These are phyloP conservation scores for Galerina sulciceps DNA, from an alignment of 768 basidiomycete genomes.

Conservation along the genomic window DNA sequence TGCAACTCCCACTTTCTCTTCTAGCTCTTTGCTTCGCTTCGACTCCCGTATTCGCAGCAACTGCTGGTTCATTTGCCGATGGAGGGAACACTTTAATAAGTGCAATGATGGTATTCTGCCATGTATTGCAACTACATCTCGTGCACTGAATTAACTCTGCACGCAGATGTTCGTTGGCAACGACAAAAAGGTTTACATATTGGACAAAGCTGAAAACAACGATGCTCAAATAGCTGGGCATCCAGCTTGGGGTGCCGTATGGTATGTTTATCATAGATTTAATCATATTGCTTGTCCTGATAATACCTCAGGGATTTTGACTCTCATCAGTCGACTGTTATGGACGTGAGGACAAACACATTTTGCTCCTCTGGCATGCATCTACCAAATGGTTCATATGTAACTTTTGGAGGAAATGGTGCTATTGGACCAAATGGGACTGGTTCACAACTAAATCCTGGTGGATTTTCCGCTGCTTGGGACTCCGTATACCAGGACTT, in stretches of 20 bases:
- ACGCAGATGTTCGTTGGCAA: slow-evolving; percentile 81
- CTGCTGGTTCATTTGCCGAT: slow-evolving; percentile 48
- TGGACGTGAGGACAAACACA: slow-evolving; percentile 75
- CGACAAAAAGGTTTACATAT: slow-evolving; percentile 79
- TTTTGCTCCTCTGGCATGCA: slow-evolving; percentile 88
- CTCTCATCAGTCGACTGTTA: slow-evolving; percentile 58
- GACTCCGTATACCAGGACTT: slow-evolving; percentile 78
- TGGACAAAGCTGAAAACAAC: slow-evolving; percentile 92
- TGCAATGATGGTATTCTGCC: slow-evolving; percentile 50
- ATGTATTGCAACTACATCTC: slow-evolving; percentile 1
- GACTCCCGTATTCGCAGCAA: slow-evolving; percentile 28
- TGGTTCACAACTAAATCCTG: slow-evolving; percentile 52
- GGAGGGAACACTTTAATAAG: slow-evolving; percentile 51
- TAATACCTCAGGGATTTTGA: slow-evolving; percentile 52
- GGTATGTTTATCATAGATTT: slow-evolving; percentile 39
- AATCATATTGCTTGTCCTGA: background rate
- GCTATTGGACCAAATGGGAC: slow-evolving; percentile 73
- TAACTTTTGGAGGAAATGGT: slow-evolving; percentile 78
- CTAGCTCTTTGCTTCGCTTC: background rate
- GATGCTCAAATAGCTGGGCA: slow-evolving; percentile 66
- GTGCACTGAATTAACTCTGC: background rate
- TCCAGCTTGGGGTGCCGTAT: slow-evolving; percentile 76
- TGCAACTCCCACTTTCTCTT: slow-evolving; percentile 10
- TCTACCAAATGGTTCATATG: slow-evolving; percentile 77
- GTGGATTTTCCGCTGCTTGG: slow-evolving; percentile 51